A percentile compares a stretch with the other conserved stretches of the same genome.
Evolutionary conservation across 1,284 basidiomycete genomes (phyloP).

Genomic region (Ceratobasidium sp.): DNA sequence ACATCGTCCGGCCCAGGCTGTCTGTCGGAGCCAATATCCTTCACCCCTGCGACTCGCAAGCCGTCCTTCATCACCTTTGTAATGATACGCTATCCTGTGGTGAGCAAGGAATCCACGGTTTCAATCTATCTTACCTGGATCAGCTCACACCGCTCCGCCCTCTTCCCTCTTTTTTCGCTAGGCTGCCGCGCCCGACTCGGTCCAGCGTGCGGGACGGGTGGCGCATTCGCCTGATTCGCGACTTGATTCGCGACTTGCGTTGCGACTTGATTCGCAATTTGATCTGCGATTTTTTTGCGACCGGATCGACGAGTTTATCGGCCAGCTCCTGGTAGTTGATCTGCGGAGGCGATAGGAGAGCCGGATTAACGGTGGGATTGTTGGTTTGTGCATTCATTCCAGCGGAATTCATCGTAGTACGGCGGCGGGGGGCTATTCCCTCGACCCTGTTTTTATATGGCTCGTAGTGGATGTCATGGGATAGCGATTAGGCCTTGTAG

Average conservation of each 20-base stretch:
- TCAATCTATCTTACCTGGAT: not conserved
- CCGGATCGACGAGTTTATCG: too few species aligned
- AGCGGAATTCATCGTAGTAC: too few species aligned
- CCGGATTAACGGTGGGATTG: too few species aligned
- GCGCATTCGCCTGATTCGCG: not conserved
- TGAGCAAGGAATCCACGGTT: not conserved
- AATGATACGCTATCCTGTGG: not conserved
- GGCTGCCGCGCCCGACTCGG: not conserved
- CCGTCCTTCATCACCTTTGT: not conserved
- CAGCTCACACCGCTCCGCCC: not conserved
- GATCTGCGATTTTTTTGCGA: too few species aligned
- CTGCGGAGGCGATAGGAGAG: too few species aligned
- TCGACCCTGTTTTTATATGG: too few species aligned
- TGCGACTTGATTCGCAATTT: not conserved
- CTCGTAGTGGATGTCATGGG: too few species aligned
- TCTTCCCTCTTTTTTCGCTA: not conserved
- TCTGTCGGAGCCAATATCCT: not conserved
- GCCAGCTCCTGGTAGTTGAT: too few species aligned
- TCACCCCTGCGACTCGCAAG: not conserved
- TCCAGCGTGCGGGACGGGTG: not conserved
- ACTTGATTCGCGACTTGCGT: not conserved
- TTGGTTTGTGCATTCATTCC: too few species aligned
- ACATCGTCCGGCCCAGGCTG: conserved; percentile 2
- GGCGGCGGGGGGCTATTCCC: too few species aligned
- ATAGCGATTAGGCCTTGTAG: too few species aligned